These are phyloP conservation scores for Pulveroboletus ravenelii DNA, from an alignment of 768 basidiomycete genomes.

Conservation along the genomic window DNA sequence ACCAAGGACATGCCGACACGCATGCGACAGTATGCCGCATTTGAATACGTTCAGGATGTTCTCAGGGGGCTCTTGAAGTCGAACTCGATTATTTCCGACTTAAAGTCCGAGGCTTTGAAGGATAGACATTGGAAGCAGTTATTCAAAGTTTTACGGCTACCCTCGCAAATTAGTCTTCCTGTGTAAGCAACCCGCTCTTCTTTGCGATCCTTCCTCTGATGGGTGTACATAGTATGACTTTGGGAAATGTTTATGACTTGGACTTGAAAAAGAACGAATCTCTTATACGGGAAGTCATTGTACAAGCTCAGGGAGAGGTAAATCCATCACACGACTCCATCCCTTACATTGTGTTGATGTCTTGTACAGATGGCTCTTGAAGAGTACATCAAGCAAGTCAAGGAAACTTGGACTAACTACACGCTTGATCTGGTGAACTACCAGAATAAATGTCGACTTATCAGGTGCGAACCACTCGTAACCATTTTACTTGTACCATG, in stretches of 20 bases:
- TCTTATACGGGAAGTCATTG: conserved; percentile 88
- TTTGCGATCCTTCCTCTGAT: conserved; percentile 3
- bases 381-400: conserved; percentile 94
- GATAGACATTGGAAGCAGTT: conserved; percentile 98
- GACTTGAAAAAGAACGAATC: conserved; percentile 92
- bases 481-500: neutral
- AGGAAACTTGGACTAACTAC: conserved; percentile 95
- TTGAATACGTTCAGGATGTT: conserved; percentile 94
- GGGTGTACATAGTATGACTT: conserved; percentile 66
- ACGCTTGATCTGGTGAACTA: conserved; percentile 96
- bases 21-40: conserved; percentile 98
- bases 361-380: conserved; percentile 81
- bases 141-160: conserved; percentile 80
- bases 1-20: conserved; percentile 98
- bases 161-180: conserved; percentile 70
- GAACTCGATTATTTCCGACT: conserved; percentile 83
- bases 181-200: conserved; percentile 45
- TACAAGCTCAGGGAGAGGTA: conserved; percentile 97
- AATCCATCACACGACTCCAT: conserved; percentile 5
- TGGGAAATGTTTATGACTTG: conserved; percentile 95
- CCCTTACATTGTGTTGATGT: conserved; percentile 5
- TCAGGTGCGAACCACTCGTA: conserved; percentile 47
- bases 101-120: conserved; percentile 95
- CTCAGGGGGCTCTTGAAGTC: conserved; percentile 83
- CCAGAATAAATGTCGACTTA: conserved; percentile 97